These are phyloP conservation scores for Mycosphaerella sp. DNA, from an alignment of 2,329 filamentous ascomycete species.

Conservation along the genomic window DNA sequence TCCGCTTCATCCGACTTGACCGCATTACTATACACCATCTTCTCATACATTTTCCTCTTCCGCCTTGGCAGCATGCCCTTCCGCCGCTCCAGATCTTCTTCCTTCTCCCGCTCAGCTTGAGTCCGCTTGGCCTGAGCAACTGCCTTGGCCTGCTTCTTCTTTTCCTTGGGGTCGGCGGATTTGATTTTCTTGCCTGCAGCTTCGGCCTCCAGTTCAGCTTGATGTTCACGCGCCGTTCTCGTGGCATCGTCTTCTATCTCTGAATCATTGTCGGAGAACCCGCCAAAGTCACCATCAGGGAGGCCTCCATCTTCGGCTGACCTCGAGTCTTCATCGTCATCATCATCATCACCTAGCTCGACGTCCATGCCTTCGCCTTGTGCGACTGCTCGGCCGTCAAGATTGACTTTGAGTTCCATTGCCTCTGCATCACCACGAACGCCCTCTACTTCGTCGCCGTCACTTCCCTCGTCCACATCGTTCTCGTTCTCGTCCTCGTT, in stretches of 20 bases:
- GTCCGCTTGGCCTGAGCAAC: slow-evolving; percentile 63
- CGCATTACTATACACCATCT: slow-evolving; percentile 94
- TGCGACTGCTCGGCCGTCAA: slow-evolving; percentile 24
- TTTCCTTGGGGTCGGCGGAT: slow-evolving; percentile 48
- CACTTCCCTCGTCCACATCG: slow-evolving; percentile 40
- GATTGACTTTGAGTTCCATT: slow-evolving; percentile 30
- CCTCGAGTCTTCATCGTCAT: slow-evolving; percentile 40
- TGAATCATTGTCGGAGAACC: slow-evolving; percentile 43
- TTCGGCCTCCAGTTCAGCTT: slow-evolving; percentile 89
- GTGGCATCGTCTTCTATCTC: slow-evolving; percentile 55
- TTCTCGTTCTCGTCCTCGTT: slow-evolving; percentile 44
- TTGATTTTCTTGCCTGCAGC: slow-evolving; percentile 58
- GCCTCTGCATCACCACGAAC: slow-evolving; percentile 38
- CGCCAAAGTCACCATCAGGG: slow-evolving; percentile 42
- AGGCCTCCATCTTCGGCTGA: slow-evolving; percentile 43
- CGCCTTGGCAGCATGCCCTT: slow-evolving; percentile 99
- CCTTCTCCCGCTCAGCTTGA: slow-evolving; percentile 59
- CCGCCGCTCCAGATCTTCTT: slow-evolving; percentile 82
- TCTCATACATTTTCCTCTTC: slow-evolving; percentile 95
- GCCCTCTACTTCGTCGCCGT: slow-evolving; percentile 34
- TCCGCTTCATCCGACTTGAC: slow-evolving; percentile 88
- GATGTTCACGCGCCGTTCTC: slow-evolving; percentile 62
- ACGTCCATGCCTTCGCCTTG: slow-evolving; percentile 45
- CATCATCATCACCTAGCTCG: slow-evolving; percentile 36
- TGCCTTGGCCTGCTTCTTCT: slow-evolving; percentile 58